Base-by-base conservation (phyloP, 306 rosid species). In the Luffa aegyptiaca region DNA sequence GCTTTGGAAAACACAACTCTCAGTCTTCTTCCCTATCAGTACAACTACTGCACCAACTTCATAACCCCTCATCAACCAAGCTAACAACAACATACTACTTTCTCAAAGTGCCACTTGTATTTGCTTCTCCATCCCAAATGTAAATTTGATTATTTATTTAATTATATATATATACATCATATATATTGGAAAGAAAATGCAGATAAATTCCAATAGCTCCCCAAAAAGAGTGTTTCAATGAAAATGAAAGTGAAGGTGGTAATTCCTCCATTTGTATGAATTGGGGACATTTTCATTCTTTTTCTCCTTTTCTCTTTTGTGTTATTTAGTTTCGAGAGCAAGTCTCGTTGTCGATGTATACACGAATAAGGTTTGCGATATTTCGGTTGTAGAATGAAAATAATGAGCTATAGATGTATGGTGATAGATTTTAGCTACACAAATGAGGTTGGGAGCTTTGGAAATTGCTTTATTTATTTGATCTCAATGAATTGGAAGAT, bases 1-100 rank as follows among this genome's bases (percentile, higher is more conserved):
- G 86, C 85, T 74, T 86, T 84, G 85, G 92, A 85, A 80, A 79
- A 55, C 76, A 69, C 78, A 52, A 75, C 85, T 80, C 80, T 87
- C 86, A 84, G 78, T 44, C 26, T 58, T 80, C 55, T 37, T 46
- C 76, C 75, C 77, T 65, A 70, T 79, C 58, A 26, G 17, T 42
- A 44, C 48, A 70, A 46, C 36, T 21, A 45, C 58, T 2, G 9
- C 41, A 72, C 58, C 56, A 14, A 20, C n/a, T 52, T 62, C 75
- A 33, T 65, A 62, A 53, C 76, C 57, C 18, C 52, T 74, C 26
- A 35, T 62, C 42, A 52, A 52, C 75, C 76, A 62, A 65, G 46
- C 82, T 65, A 61, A 75, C 79, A 73, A 49, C 71, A 56, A 62
- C 8, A 68, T 71, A 21, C 20, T 21, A 4, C 51, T 41, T 18